Evolutionary conservation across 352 stramenopile species (phyloP).

Genomic region (Blastocystis sp.): DNA sequence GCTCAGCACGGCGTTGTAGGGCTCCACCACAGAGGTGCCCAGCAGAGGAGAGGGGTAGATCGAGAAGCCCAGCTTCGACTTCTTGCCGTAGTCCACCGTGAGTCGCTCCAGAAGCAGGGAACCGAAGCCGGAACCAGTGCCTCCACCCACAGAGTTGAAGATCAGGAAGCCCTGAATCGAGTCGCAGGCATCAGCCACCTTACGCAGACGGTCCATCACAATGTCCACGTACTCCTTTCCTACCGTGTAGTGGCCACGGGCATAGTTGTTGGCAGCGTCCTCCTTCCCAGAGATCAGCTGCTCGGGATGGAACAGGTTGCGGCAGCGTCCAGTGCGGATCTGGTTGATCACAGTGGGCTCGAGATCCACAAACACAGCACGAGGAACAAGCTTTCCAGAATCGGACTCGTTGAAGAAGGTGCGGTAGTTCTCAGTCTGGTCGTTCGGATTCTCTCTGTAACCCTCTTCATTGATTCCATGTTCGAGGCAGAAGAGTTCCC

Average conservation of each 20-base stretch:
- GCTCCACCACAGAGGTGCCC: constrained; percentile 91
- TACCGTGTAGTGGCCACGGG: constrained; percentile 83
- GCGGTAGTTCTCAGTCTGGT: constrained; percentile 91
- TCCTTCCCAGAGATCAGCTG: constrained; percentile 97
- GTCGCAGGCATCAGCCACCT: constrained; percentile 90
- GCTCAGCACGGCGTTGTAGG: constrained; percentile 93
- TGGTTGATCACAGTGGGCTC: constrained; percentile 95
- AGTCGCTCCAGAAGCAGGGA: constrained; percentile 89
- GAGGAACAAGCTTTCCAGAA: constrained; percentile 91
- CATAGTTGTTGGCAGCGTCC: constrained; percentile 78
- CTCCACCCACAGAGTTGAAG: constrained; percentile 91
- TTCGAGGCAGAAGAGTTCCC: constrained; percentile 84
- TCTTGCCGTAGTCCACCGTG: constrained; percentile 91
- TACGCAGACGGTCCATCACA: constrained; percentile 90
- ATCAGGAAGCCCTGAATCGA: constrained; percentile 93
- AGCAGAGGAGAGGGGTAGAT: constrained; percentile 92
- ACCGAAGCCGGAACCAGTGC: constrained; percentile 90
- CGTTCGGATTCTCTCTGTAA: constrained; percentile 66
- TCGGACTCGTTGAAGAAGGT: constrained; percentile 79
- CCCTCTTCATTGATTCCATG: constrained; percentile 73
- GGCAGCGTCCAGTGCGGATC: constrained; percentile 87
- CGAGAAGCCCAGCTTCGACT: constrained; percentile 92
- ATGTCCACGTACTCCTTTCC: constrained; percentile 91
- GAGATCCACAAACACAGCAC: constrained; percentile 91
- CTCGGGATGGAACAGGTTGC: constrained; percentile 92